Evolutionary conservation across 2,329 filamentous ascomycete genomes (phyloP), one percentile per base, ranked within the genome.

Genomic region (Talaromyces sp.): DNA sequence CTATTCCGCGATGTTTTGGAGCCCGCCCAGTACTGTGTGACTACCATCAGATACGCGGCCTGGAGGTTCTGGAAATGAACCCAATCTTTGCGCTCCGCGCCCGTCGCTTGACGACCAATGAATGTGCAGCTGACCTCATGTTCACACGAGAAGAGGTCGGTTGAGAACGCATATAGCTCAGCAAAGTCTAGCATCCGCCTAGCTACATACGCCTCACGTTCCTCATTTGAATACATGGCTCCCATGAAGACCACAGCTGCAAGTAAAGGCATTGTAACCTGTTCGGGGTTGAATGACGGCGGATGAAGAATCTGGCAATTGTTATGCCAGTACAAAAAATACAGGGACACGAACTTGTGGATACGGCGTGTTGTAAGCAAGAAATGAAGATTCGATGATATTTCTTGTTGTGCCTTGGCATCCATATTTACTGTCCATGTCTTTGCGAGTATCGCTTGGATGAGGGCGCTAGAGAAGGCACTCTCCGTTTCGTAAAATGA

Each of bases 311-410:
- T 73, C 0, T 75, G 65, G 56, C 73, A 76, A 56, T 75, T 77
- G 2, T 71, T 71, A 35, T 80, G 76, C 72, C 77, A 79, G 58
- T 72, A 73, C 37, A 72, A 71, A 57, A 78, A 78, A 56, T 77
- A 80, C 2, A 77, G 64, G 1, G 66, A 63, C 3, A 76, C 63
- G 56, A 75, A 77, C 58, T 73, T 77, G 13, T 69, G 69, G 33
- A 78, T 76, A 25, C 71, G 72, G 0, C 69, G 67, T 1, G 74
- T 73, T 0, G 71, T 76, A 33, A 78, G 66, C 9, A 78, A 61
- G 45, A 70, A 76, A 28, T 71, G 71, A 3, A 77, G 64, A 37
- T 72, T 70, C 9, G 69, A 64, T 5, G 72, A 72, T 13, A 78
- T 64, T 50, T 75, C 73, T 22, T 73, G 69, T 31, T 77, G 73